Evolutionary conservation across 768 basidiomycete species (phyloP).

Genomic region (Mycena pura): DNA sequence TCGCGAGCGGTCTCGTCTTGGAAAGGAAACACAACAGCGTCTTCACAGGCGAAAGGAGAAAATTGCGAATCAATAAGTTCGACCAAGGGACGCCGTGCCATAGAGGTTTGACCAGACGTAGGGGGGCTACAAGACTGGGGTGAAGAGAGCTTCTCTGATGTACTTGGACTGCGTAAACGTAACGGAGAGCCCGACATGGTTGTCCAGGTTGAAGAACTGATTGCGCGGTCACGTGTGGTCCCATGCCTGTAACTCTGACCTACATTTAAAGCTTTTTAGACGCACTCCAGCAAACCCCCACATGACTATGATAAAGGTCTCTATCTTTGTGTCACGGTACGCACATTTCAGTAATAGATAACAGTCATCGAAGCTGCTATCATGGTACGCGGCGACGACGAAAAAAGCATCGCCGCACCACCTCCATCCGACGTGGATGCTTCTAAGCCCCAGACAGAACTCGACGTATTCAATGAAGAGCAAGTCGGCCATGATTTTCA

Average conservation of each 20-base stretch:
- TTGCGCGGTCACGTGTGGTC: constrained; percentile 5
- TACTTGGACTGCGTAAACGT: background rate
- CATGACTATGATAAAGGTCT: constrained; percentile 3
- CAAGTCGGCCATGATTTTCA: constrained; percentile 52
- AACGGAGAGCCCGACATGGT: constrained; percentile 14
- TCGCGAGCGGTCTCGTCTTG: constrained; percentile 42
- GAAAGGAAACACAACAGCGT: constrained; percentile 40
- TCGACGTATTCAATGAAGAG: constrained; percentile 55
- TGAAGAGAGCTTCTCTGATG: constrained; percentile 4
- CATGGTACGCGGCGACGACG: background rate
- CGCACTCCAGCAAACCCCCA: background rate
- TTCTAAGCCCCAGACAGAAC: constrained; percentile 4
- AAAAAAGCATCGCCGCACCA: background rate
- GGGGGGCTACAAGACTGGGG: constrained; percentile 1
- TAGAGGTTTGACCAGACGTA: background rate
- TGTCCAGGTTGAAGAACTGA: background rate
- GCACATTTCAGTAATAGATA: too few species aligned
- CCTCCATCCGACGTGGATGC: background rate
- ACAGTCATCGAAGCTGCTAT: background rate
- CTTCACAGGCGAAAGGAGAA: constrained; percentile 37
- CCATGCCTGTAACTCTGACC: background rate
- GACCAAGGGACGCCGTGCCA: constrained; percentile 2
- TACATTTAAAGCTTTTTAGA: background rate
- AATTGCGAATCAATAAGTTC: constrained; percentile 35
- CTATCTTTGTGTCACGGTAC: too few species aligned